Conservation (phyloP, 1,139 yeast species). For the Sugiyamaella pinicola region DNA sequence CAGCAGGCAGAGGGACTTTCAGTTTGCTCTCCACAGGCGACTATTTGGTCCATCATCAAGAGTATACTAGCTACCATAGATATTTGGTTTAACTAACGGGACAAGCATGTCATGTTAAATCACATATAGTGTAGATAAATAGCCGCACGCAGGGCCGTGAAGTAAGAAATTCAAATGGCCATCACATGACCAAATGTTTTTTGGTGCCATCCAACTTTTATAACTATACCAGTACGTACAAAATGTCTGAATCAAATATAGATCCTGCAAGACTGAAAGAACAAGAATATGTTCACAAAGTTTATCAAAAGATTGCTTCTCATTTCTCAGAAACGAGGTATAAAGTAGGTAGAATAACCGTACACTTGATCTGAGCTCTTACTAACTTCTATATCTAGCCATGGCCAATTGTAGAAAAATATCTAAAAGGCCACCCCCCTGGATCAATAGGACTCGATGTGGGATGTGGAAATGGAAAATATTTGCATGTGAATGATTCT, state of each 20-base stretch:
- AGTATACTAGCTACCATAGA: no score
- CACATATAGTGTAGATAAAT: no score
- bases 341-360: constrained; percentile 48
- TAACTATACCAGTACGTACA: neutral
- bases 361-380: neutral
- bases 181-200: neutral
- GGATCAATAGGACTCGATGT: constrained; percentile 59
- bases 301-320: constrained; percentile 86
- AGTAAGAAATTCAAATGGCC: neutral
- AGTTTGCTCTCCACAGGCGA: no score
- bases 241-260: constrained; percentile 4
- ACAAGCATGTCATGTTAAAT: no score
- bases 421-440: constrained; percentile 48
- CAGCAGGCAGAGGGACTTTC: no score
- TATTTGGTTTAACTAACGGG: no score
- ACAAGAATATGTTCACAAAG: constrained; percentile 78
- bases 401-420: constrained; percentile 91
- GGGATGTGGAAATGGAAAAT: constrained; percentile 97
- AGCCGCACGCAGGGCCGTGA: no score
- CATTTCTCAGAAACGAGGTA: constrained; percentile 93
- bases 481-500: constrained; percentile 68
- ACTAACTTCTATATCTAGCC: constrained; percentile 51
- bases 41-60: no score
- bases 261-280: constrained; percentile 51
- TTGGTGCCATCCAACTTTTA: neutral